Conservation (phyloP, 164 flowering plant species). For the Hamamelis virginiana region DNA sequence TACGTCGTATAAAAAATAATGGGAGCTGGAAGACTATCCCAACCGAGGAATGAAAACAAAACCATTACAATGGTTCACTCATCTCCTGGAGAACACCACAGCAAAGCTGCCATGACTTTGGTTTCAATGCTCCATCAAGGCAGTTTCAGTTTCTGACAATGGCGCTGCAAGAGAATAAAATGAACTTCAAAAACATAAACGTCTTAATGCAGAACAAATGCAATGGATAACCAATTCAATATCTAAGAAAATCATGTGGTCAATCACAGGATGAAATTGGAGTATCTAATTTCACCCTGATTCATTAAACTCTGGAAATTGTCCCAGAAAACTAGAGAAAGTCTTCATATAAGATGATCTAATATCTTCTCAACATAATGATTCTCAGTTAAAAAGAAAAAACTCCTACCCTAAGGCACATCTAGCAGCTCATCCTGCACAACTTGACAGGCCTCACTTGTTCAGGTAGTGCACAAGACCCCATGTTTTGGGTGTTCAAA, state of each 20-base stretch:
- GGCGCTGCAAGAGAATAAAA: slow-evolving; percentile 61
- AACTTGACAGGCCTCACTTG: background rate
- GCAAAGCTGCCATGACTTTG: background rate
- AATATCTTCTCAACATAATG: background rate
- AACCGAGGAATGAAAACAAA: slow-evolving; percentile 9
- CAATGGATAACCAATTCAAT: background rate
- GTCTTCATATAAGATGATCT: background rate
- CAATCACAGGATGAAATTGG: background rate
- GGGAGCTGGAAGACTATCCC: slow-evolving; percentile 11
- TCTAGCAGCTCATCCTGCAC: background rate
- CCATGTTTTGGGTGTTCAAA: background rate
- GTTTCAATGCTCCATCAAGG: slow-evolving; percentile 70
- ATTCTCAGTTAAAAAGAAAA: background rate
- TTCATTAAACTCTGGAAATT: background rate
- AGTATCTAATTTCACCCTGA: background rate
- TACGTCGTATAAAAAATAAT: slow-evolving; percentile 10
- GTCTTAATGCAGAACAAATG: background rate
- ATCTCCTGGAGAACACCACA: slow-evolving; percentile 6
- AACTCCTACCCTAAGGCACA: background rate
- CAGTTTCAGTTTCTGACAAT: slow-evolving; percentile 75
- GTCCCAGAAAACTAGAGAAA: background rate
- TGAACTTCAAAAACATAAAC: background rate
- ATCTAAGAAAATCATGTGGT: too few relatives aligned
- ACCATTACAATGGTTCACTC: slow-evolving; percentile 6
- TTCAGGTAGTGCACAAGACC: background rate